Evolutionary conservation across 805 yeast species (phyloP).

Genomic region (Metschnikowia orientalis): DNA sequence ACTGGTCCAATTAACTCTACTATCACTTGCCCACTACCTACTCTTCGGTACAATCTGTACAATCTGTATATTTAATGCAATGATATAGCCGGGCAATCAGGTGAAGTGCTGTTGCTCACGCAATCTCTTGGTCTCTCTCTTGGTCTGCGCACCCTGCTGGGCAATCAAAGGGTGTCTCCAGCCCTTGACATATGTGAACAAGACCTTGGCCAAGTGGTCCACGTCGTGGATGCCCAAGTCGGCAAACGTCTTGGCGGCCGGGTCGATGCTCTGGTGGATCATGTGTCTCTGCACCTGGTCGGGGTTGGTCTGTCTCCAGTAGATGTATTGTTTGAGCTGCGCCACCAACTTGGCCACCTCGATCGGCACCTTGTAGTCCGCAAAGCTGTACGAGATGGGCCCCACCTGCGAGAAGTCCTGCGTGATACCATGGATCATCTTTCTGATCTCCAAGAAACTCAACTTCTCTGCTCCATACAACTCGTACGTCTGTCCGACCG

Average conservation of each 20-base stretch:
- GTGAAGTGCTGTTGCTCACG: slow-evolving; percentile 44
- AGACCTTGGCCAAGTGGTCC: slow-evolving; percentile 43
- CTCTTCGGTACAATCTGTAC: too few relatives aligned
- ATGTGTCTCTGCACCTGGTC: slow-evolving; percentile 74
- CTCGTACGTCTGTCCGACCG: slow-evolving; percentile 72
- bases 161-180: slow-evolving; percentile 49
- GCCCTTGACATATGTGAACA: slow-evolving; percentile 44
- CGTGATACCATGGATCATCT: slow-evolving; percentile 62
- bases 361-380: slow-evolving; percentile 43
- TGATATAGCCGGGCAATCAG: slow-evolving; percentile 12
- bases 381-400: slow-evolving; percentile 40
- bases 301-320: slow-evolving; percentile 53
- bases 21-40: too few relatives aligned
- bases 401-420: slow-evolving; percentile 44
- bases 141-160: slow-evolving; percentile 40
- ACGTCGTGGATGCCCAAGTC: slow-evolving; percentile 61
- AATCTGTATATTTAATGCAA: slow-evolving; percentile 3
- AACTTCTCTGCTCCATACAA: slow-evolving; percentile 68
- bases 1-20: too few relatives aligned
- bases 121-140: slow-evolving; percentile 39
- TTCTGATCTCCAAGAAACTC: slow-evolving; percentile 59
- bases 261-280: slow-evolving; percentile 61
- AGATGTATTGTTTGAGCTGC: slow-evolving; percentile 36
- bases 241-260: slow-evolving; percentile 55
- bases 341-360: slow-evolving; percentile 44